Conservation (phyloP, 176 grass and related monocot genomes). For the Oryza officinalis region DNA sequence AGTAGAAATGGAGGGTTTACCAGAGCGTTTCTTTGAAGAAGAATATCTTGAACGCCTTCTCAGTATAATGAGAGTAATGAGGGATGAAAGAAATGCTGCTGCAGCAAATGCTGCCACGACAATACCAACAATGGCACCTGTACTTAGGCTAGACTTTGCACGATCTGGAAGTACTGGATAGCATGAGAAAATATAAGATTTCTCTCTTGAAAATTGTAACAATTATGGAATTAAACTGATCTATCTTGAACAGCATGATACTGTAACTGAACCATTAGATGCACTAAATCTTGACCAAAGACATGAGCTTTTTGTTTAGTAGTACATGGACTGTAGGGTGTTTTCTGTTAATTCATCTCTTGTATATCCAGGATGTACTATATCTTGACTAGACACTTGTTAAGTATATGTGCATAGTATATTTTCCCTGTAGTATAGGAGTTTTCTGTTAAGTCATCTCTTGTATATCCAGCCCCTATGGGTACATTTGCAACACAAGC, state of each 20-base stretch:
- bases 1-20: constrained; percentile 41
- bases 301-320: background rate
- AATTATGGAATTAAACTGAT: background rate
- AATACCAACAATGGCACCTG: constrained; percentile 63
- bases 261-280: background rate
- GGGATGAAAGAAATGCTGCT: constrained; percentile 51
- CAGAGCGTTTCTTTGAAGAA: constrained; percentile 55
- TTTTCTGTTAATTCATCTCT: background rate
- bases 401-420: background rate
- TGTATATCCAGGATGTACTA: background rate
- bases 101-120: constrained; percentile 59
- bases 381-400: too few species aligned
- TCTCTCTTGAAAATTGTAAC: constrained; percentile 19
- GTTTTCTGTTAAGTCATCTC: background rate
- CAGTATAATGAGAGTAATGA: constrained; percentile 61
- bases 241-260: background rate
- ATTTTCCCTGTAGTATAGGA: background rate
- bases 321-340: background rate
- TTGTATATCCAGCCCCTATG: background rate
- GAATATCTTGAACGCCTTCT: constrained; percentile 39
- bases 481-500: background rate
- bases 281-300: background rate
- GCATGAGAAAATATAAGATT: constrained; percentile 30
- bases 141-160: constrained; percentile 47
- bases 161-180: constrained; percentile 40